phyloP scores from a whole-genome alignment of 768 basidiomycete species.

The Trametes cingulata region DNA sequence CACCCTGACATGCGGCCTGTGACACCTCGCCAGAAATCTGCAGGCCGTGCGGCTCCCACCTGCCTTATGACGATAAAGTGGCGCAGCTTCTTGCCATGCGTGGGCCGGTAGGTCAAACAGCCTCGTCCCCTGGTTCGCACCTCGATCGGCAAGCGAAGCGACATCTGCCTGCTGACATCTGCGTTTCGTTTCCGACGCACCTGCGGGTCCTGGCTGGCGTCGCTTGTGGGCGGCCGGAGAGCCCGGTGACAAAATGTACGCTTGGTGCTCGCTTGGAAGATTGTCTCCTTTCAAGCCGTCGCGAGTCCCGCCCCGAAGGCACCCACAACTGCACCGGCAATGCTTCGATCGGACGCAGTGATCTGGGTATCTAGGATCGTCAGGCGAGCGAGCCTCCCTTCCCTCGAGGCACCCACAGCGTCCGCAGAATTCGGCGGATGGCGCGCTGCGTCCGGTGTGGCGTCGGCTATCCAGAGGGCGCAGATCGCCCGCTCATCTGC shows the following conservation, averaged over 20 bases:
- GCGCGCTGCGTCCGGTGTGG: constrained; percentile 3
- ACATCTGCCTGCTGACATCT: not conserved
- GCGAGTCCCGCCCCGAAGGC: not conserved
- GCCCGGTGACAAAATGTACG: not conserved
- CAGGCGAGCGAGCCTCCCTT: not conserved
- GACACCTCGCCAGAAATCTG: constrained; percentile 6
- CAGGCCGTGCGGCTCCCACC: constrained; percentile 3
- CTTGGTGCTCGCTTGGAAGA: not conserved
- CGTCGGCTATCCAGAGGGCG: not conserved
- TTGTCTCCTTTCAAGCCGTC: not conserved
- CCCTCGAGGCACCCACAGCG: not conserved
- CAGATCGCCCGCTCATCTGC: not conserved
- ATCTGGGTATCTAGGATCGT: constrained; percentile 2
- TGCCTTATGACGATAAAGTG: not conserved
- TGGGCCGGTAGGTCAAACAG: not conserved
- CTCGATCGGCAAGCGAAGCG: not conserved
- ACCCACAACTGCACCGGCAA: constrained; percentile 9
- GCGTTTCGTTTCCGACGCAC: constrained; percentile 1
- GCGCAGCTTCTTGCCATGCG: constrained; percentile 3
- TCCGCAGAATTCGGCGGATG: not conserved
- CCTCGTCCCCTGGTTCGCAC: not conserved
- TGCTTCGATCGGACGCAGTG: not conserved
- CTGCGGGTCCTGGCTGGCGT: not conserved
- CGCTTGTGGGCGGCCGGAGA: not conserved
- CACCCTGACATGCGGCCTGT: not conserved